Conservation (phyloP, 31 red algal species). For the Odonthalia washingtoniensis region DNA sequence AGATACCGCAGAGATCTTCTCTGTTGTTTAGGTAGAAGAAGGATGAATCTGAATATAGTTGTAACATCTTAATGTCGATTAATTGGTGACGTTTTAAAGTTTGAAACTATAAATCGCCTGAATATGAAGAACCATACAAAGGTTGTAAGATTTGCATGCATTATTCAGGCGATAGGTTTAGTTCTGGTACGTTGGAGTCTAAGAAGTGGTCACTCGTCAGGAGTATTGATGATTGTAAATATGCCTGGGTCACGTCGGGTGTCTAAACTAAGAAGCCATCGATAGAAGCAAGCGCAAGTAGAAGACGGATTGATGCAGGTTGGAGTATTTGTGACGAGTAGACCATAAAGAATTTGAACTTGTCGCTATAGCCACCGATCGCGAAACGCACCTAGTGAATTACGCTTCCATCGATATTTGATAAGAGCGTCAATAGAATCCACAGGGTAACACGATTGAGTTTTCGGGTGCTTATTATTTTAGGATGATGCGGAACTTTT, state of each 20-base stretch:
- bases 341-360: conserved; percentile 43
- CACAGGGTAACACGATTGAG: conserved; percentile 39
- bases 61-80: conserved; percentile 13
- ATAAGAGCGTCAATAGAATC: conserved; percentile 45
- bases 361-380: conserved; percentile 25
- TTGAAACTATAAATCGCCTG: conserved; percentile 39
- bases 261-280: conserved; percentile 39
- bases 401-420: conserved; percentile 4
- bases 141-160: conserved; percentile 42
- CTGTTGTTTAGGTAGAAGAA: conserved; percentile 7
- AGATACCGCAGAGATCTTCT: conserved; percentile 5
- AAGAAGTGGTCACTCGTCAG: conserved; percentile 39
- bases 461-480: conserved; percentile 35
- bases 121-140: conserved; percentile 44
- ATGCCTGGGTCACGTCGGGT: too few species aligned
- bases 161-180: too few species aligned
- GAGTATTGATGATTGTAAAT: conserved; percentile 43
- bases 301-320: conserved; percentile 23
- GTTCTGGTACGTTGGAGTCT: conserved; percentile 30
- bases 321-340: too few species aligned
- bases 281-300: conserved; percentile 17
- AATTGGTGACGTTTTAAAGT: conserved; percentile 35
- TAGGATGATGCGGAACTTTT: conserved; percentile 37
- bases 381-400: conserved; percentile 54
- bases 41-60: conserved; percentile 37